phyloP scores from a whole-genome alignment of 352 stramenopile genomes.

The Phytophthora aleatoria region DNA sequence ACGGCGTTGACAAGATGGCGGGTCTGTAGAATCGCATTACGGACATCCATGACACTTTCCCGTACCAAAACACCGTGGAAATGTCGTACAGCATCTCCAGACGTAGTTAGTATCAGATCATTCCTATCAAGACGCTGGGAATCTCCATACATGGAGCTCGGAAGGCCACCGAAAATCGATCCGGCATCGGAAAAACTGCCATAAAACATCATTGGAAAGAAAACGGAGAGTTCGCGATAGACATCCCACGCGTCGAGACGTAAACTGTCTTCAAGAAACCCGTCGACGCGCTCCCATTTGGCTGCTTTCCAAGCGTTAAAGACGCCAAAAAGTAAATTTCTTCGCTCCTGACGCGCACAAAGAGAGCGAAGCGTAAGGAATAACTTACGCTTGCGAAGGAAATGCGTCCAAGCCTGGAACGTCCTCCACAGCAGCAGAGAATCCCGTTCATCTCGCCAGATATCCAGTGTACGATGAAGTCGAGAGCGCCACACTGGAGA shows the following conservation, averaged over 20 bases:
- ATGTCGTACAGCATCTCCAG: constrained; percentile 36
- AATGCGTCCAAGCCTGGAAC: constrained; percentile 58
- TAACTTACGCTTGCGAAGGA: constrained; percentile 48
- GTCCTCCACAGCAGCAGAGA: constrained; percentile 32
- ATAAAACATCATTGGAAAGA: constrained; percentile 70
- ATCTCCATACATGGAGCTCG: constrained; percentile 18
- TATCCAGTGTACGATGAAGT: constrained; percentile 52
- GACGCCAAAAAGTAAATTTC: constrained; percentile 52
- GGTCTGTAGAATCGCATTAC: constrained; percentile 48
- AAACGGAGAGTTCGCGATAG: constrained; percentile 57
- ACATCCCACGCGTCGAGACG: constrained; percentile 60
- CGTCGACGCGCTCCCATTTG: constrained; percentile 65
- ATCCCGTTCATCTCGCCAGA: constrained; percentile 47
- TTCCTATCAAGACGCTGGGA: background rate
- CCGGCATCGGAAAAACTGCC: constrained; percentile 60
- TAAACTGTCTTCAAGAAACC: constrained; percentile 62
- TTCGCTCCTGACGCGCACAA: constrained; percentile 40
- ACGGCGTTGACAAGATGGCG: constrained; percentile 63
- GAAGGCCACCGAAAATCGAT: constrained; percentile 61
- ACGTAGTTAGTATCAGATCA: constrained; percentile 15
- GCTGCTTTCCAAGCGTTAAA: constrained; percentile 66
- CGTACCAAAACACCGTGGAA: constrained; percentile 54
- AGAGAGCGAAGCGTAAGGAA: constrained; percentile 54
- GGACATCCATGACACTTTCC: constrained; percentile 61
- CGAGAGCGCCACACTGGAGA: constrained; percentile 45